Percentiles rank a stretch among this genome's conserved stretches.
These are phyloP conservation scores for Xylaria sp. DNA, from an alignment of 2,329 filamentous ascomycete species.

Conservation along the genomic window DNA sequence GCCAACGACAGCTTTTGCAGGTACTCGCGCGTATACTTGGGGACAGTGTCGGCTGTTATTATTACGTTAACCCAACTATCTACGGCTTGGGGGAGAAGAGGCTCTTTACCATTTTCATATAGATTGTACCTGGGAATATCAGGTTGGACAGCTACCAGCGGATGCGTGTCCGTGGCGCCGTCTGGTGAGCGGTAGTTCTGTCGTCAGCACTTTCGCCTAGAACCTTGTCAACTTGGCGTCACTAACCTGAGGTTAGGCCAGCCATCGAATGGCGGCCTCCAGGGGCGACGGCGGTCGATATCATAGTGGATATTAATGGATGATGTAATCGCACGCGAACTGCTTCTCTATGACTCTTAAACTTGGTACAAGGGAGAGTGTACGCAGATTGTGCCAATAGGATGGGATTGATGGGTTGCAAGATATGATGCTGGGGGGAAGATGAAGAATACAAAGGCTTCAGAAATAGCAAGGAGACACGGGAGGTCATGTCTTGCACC, in stretches of 20 bases:
- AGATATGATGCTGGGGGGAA: not conserved
- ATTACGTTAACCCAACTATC: not conserved
- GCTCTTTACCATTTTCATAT: constrained; percentile 13
- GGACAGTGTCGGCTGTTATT: constrained; percentile 18
- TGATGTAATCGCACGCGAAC: not conserved
- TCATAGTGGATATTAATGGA: not conserved
- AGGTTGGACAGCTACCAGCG: not conserved
- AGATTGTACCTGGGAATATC: constrained; percentile 19
- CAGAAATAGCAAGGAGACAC: not conserved
- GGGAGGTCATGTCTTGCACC: not conserved
- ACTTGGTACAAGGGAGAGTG: not conserved
- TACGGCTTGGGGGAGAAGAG: no score
- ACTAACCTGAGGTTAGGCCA: constrained; percentile 15
- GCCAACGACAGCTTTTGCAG: constrained; percentile 16
- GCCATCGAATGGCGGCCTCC: not conserved
- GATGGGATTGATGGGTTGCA: not conserved
- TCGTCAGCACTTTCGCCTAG: not conserved
- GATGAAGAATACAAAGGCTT: not conserved
- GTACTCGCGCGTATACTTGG: constrained; percentile 34
- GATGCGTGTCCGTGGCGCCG: not conserved
- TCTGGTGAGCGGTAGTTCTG: constrained; percentile 5
- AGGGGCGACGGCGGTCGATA: not conserved
- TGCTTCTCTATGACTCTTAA: not conserved
- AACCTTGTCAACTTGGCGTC: no score
- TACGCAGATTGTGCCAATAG: not conserved